Evolutionary conservation across 2,329 filamentous ascomycete species (phyloP).

Genomic region (Camillea tinctor): DNA sequence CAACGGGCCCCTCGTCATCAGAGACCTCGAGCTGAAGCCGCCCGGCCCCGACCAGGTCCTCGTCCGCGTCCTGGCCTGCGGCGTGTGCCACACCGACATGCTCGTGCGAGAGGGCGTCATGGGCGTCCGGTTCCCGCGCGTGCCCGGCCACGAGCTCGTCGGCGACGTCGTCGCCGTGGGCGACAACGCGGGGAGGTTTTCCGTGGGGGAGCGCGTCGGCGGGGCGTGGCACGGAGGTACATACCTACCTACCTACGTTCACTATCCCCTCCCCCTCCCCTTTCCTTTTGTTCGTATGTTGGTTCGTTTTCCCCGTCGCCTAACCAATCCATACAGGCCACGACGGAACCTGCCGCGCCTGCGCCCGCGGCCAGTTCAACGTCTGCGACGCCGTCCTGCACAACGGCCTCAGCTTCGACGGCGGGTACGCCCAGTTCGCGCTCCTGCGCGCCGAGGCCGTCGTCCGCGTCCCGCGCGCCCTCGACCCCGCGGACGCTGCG

Average conservation of each 20-base stretch:
- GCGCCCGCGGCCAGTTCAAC: constrained; percentile 63
- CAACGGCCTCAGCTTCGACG: constrained; percentile 66
- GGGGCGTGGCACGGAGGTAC: constrained; percentile 67
- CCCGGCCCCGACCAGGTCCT: constrained; percentile 61
- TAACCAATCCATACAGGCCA: constrained; percentile 49
- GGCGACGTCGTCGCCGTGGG: constrained; percentile 64
- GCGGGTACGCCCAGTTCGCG: constrained; percentile 67
- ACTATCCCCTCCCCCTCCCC: too few relatives aligned
- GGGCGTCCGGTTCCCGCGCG: constrained; percentile 56
- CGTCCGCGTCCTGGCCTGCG: constrained; percentile 69
- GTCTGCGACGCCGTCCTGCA: constrained; percentile 62
- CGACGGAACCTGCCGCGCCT: constrained; percentile 60
- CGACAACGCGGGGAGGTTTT: constrained; percentile 54
- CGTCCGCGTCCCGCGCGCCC: constrained; percentile 52
- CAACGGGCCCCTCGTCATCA: constrained; percentile 53
- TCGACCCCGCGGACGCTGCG: constrained; percentile 53
- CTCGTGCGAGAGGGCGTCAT: constrained; percentile 47
- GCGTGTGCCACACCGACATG: constrained; percentile 67
- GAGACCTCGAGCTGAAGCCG: constrained; percentile 56
- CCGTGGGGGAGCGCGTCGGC: constrained; percentile 65
- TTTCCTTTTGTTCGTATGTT: neutral
- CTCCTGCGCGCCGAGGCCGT: constrained; percentile 59
- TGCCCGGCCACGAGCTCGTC: constrained; percentile 71
- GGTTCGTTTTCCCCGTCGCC: too few relatives aligned
- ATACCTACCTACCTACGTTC: too few relatives aligned